These are phyloP conservation scores for Castanopsis chinensis DNA, from an alignment of 306 rosid genomes.

Conservation along the genomic window DNA sequence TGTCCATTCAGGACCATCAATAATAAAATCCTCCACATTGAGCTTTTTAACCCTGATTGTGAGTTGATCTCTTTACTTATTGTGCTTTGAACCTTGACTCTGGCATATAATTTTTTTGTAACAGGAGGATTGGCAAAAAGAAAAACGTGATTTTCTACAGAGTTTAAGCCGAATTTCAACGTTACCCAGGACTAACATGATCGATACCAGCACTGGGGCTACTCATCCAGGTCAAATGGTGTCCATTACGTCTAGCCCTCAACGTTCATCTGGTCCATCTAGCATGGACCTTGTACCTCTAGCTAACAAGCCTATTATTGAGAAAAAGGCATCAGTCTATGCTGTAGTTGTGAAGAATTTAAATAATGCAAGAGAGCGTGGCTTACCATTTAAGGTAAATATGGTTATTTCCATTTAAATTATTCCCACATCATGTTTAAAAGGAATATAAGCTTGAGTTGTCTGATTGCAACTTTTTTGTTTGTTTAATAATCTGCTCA, in stretches of 20 bases:
- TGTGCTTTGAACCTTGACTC: constrained; percentile 23
- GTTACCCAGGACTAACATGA: constrained; percentile 78
- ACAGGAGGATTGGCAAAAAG: constrained; percentile 99
- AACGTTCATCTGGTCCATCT: constrained; percentile 46
- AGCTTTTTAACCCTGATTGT: background rate
- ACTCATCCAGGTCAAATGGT: constrained; percentile 55
- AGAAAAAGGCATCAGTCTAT: constrained; percentile 77
- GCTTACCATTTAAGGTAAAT: constrained; percentile 77
- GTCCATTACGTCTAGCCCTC: constrained; percentile 54
- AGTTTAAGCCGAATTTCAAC: constrained; percentile 87
- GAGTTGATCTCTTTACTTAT: background rate
- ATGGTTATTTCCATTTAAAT: constrained; percentile 3
- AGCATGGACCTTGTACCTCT: constrained; percentile 56
- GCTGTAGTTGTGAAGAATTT: constrained; percentile 79
- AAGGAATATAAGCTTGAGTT: constrained; percentile 4
- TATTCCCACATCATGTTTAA: constrained; percentile 1
- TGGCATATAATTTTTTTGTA: constrained; percentile 31
- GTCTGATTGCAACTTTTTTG: background rate
- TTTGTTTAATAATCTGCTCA: constrained; percentile 17
- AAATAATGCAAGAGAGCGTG: constrained; percentile 82
- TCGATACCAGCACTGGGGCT: constrained; percentile 42
- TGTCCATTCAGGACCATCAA: background rate
- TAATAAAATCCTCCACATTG: background rate
- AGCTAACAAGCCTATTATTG: constrained; percentile 63
- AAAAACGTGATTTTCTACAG: constrained; percentile 93